Evolutionary conservation across 257 asterid genomes (phyloP).

Genomic region (Nicotiana tomentosiformis): DNA sequence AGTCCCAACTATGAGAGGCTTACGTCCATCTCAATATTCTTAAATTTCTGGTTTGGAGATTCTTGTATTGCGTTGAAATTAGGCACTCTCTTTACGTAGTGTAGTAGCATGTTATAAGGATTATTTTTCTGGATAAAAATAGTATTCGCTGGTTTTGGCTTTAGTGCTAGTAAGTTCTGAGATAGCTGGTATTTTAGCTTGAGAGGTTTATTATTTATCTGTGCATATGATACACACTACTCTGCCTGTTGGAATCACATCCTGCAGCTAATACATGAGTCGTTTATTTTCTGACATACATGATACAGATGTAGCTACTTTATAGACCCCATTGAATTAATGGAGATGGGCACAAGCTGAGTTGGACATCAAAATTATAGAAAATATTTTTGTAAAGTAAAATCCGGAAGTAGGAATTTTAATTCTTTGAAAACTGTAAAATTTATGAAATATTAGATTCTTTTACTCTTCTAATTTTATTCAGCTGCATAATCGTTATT

Average conservation of each 20-base stretch:
- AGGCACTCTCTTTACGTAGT: too few relatives aligned
- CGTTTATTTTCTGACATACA: not conserved
- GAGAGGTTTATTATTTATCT: not conserved
- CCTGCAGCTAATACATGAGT: not conserved
- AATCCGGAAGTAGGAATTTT: not conserved
- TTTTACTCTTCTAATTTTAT: too few relatives aligned
- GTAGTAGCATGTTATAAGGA: too few relatives aligned
- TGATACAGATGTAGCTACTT: not conserved
- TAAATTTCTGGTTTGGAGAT: not conserved
- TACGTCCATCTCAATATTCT: not conserved
- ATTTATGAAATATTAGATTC: too few relatives aligned
- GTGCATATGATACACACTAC: not conserved
- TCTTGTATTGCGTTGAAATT: not conserved
- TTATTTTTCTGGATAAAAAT: not conserved
- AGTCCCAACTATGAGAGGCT: not conserved
- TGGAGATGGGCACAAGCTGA: too few relatives aligned
- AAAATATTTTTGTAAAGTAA: too few relatives aligned
- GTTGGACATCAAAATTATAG: too few relatives aligned
- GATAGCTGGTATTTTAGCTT: not conserved
- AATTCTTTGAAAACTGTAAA: not conserved
- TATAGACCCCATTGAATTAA: too few relatives aligned
- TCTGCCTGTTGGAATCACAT: not conserved
- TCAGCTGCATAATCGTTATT: too few relatives aligned
- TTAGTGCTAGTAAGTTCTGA: not conserved
- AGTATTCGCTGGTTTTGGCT: not conserved